Base-by-base conservation (phyloP, 345 rosid species). In the Rhizophora apiculata region DNA sequence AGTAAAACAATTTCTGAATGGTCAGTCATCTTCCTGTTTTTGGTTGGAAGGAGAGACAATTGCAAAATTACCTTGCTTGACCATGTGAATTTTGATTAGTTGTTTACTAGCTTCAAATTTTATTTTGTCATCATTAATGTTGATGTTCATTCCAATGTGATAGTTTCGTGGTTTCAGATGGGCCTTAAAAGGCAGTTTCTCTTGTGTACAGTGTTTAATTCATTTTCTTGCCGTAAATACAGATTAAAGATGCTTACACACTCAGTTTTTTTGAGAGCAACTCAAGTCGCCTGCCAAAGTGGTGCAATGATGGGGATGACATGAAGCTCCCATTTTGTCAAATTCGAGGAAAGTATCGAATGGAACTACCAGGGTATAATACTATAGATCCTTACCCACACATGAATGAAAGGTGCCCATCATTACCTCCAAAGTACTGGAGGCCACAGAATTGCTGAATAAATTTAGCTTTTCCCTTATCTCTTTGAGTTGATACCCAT, bases 291-390 rank as follows among this genome's bases (percentile, higher is more conserved):
- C 84, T 96, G 32, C 98, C 96, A 20, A 73, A 80, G 72, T 96
- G 99, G 99, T 96, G 99, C 89, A 90, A 92, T 63, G 87, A 83
- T 68, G 91, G 80, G 20, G 93, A 89, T n/a, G n/a, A 54, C 43
- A 89, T 88, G 63, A 84, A 90, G 83, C 89, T 92, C 21, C 93
- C 91, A 0, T 96, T 81, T 68, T 96, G 99, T 82, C 99, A 96
- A 80, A 90, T 96, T 59, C 76, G 69, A 52, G 98, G 99, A 63
- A 86, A 86, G 79, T 96, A 92, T 68, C 83, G 96, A 62, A 95
- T 95, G 98, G 99, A 95, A 68, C 84, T 95, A 71, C 99, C 97
- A 0, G 98, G 73, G 63, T 95, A 86, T 80, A 95, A 95, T 77
- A 75, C 94, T 43, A 57, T 90, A 82, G 97, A 87, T 64, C 96